These are phyloP conservation scores for Eucalyptus decipiens DNA, from an alignment of 345 rosid species.

Conservation along the genomic window DNA sequence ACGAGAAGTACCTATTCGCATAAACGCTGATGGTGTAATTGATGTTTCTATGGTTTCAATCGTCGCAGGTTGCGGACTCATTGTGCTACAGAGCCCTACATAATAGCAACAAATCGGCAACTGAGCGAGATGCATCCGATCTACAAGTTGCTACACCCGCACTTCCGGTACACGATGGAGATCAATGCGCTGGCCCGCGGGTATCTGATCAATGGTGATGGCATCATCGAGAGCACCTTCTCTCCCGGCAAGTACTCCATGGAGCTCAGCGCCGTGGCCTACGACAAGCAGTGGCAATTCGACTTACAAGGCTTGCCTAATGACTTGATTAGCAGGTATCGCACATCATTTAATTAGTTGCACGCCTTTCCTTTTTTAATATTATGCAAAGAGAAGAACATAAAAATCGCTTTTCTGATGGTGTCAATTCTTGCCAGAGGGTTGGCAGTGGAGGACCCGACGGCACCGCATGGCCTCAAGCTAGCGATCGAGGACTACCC, in stretches of 20 bases:
- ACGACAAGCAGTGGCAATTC: slow-evolving; percentile 40
- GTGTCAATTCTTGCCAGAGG: neutral
- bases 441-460: slow-evolving; percentile 9
- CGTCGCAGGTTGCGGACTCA: slow-evolving; percentile 58
- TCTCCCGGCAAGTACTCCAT: slow-evolving; percentile 42
- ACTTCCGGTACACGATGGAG: slow-evolving; percentile 74
- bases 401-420: neutral
- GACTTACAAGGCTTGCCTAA: slow-evolving; percentile 37
- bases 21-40: neutral
- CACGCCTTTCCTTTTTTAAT: neutral
- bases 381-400: neutral
- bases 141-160: slow-evolving; percentile 46
- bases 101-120: slow-evolving; percentile 58
- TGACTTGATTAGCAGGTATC: slow-evolving; percentile 39
- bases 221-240: slow-evolving; percentile 50
- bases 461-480: slow-evolving; percentile 10
- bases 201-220: slow-evolving; percentile 35
- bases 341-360: neutral
- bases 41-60: neutral
- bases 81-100: slow-evolving; percentile 51
- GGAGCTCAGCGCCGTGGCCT: slow-evolving; percentile 47
- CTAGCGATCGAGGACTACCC: slow-evolving; percentile 22
- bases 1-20: neutral
- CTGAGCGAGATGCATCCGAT: slow-evolving; percentile 68
- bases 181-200: slow-evolving; percentile 64